Conservation (phyloP, 768 basidiomycete species). For the Pholiota conissans region DNA sequence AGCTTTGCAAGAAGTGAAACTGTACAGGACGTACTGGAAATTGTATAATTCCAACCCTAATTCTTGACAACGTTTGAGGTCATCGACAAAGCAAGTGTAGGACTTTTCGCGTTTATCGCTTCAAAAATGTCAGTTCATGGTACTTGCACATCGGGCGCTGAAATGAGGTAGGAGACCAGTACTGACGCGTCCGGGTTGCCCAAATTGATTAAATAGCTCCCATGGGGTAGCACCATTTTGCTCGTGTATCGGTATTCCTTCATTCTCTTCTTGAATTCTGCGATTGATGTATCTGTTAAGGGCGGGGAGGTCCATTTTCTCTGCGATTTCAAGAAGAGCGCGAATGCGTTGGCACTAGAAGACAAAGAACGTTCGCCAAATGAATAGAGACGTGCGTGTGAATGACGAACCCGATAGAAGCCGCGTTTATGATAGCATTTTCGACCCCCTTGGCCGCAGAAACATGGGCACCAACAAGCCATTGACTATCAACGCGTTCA, state of each 20-base stretch:
- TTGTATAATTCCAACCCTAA: slow-evolving; percentile 78
- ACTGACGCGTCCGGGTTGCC: slow-evolving; percentile 76
- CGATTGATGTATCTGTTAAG: slow-evolving; percentile 51
- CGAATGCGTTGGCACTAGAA: slow-evolving; percentile 76
- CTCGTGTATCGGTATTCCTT: slow-evolving; percentile 58
- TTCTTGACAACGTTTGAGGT: slow-evolving; percentile 73
- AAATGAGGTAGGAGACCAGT: no score
- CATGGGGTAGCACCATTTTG: slow-evolving; percentile 75
- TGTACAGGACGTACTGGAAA: slow-evolving; percentile 67
- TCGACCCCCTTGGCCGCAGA: slow-evolving; percentile 81
- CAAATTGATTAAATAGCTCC: slow-evolving; percentile 83
- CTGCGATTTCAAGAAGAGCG: slow-evolving; percentile 83
- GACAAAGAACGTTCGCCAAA: no score
- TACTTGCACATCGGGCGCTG: no score
- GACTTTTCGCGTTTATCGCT: slow-evolving; percentile 71
- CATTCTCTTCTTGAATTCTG: slow-evolving; percentile 62
- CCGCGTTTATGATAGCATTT: slow-evolving; percentile 69
- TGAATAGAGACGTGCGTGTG: neutral
- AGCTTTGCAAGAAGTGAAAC: neutral
- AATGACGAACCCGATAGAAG: slow-evolving; percentile 58
- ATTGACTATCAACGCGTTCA: slow-evolving; percentile 37
- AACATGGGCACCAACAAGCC: slow-evolving; percentile 85
- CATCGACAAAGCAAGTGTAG: slow-evolving; percentile 81
- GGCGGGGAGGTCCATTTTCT: slow-evolving; percentile 75
- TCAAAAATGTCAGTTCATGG: neutral